Evolutionary conservation across 179 eudicot species (phyloP).

Genomic region (Corrigiola litoralis): DNA sequence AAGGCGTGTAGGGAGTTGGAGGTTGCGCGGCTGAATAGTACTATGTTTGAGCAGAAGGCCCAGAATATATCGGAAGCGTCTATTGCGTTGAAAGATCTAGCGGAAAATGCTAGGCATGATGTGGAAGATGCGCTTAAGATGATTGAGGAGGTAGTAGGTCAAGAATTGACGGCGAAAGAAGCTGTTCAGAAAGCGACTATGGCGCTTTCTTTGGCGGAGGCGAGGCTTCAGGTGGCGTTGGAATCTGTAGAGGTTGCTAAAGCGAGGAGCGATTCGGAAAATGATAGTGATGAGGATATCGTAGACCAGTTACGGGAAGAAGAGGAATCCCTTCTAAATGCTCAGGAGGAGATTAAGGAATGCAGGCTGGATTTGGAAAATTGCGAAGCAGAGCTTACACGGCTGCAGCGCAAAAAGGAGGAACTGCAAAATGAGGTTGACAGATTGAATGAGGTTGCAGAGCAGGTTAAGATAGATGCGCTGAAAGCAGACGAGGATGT

Average conservation of each 20-base stretch:
- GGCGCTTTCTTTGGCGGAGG: constrained; percentile 88
- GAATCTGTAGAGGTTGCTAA: constrained; percentile 58
- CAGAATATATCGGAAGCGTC: constrained; percentile 86
- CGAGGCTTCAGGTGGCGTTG: constrained; percentile 64
- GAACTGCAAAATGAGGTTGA: constrained; percentile 75
- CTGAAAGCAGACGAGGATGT: constrained; percentile 89
- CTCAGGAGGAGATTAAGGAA: constrained; percentile 55
- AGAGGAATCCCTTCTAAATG: constrained; percentile 50
- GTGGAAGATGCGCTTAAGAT: constrained; percentile 37
- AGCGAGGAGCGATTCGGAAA: constrained; percentile 34
- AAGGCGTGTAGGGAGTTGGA: constrained; percentile 78
- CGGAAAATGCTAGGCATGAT: constrained; percentile 59
- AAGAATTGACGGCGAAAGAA: constrained; percentile 68
- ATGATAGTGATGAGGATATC: constrained; percentile 39
- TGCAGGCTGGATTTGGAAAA: constrained; percentile 46
- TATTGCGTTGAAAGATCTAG: constrained; percentile 74
- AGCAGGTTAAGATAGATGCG: constrained; percentile 58
- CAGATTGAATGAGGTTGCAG: constrained; percentile 64
- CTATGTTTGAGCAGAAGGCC: constrained; percentile 87
- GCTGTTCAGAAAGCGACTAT: constrained; percentile 72
- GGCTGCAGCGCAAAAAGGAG: constrained; percentile 58
- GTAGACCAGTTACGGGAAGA: constrained; percentile 36
- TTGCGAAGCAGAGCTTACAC: constrained; percentile 65
- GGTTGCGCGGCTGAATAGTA: constrained; percentile 65
- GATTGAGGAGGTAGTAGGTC: constrained; percentile 51